These are phyloP conservation scores for Solanum dulcamara DNA, from an alignment of 257 asterid species.

Conservation along the genomic window DNA sequence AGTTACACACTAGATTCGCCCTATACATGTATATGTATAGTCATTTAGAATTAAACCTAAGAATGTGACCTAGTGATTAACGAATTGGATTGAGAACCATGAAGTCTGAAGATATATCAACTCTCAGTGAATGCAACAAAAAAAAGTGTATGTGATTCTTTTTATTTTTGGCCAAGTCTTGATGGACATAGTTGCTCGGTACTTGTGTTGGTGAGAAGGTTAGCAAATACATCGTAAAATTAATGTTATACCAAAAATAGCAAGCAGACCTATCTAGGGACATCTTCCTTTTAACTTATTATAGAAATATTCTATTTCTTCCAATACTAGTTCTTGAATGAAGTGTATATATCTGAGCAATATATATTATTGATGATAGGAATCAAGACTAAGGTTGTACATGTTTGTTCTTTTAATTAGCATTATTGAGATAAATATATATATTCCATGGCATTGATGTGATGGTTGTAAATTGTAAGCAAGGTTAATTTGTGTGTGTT, in stretches of 20 bases:
- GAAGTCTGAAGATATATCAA: no score
- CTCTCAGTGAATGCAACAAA: no score
- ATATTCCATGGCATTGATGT: background rate
- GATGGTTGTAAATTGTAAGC: constrained; percentile 10
- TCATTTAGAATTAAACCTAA: background rate
- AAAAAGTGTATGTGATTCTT: background rate
- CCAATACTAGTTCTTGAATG: background rate
- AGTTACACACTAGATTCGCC: background rate
- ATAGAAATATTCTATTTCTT: background rate
- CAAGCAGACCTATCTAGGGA: background rate
- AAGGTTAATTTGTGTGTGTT: background rate
- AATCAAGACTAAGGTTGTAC: background rate
- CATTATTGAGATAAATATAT: background rate
- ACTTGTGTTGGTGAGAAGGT: background rate
- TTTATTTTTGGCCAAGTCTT: background rate
- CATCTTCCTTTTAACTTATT: background rate
- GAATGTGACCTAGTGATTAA: background rate
- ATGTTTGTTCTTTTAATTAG: background rate
- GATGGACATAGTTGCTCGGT: background rate
- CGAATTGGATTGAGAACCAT: background rate
- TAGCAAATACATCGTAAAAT: background rate
- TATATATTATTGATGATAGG: background rate
- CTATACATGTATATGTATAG: no score
- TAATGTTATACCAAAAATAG: constrained; percentile 1
- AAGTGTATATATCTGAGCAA: background rate